Evolutionary conservation across 371 early-diverging fungal species (phyloP).

Genomic region (Quaeritorhiza haematococci): DNA sequence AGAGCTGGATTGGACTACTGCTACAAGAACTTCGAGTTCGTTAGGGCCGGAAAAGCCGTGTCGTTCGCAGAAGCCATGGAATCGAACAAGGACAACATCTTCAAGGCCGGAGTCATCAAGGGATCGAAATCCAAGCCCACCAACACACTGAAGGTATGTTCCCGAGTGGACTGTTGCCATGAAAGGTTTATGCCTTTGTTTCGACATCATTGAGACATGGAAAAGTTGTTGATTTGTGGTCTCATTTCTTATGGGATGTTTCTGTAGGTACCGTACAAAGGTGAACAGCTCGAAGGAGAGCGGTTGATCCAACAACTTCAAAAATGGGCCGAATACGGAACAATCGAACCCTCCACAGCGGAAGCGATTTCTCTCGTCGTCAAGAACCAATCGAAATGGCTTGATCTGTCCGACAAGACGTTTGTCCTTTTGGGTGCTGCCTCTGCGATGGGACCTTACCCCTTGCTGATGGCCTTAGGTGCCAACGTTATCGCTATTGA

Average conservation of each 20-base stretch:
- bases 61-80: conserved; percentile 6
- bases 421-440: conserved; percentile 10
- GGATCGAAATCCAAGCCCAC: conserved; percentile 1
- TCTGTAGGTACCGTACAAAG: conserved; percentile 7
- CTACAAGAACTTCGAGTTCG: conserved; percentile 9
- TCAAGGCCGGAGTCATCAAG: conserved; percentile 6
- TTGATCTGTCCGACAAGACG: conserved; percentile 3
- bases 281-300: background rate
- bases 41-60: background rate
- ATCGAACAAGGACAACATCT: background rate
- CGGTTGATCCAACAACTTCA: background rate
- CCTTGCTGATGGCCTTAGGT: conserved; percentile 2
- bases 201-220: no score
- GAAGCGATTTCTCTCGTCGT: conserved; percentile 1
- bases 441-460: conserved; percentile 7
- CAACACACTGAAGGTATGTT: background rate
- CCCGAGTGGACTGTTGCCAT: background rate
- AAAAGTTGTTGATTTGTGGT: background rate
- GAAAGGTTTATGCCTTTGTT: no score
- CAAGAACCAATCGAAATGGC: conserved; percentile 2
- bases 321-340: conserved; percentile 7
- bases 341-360: conserved; percentile 4
- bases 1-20: conserved; percentile 6
- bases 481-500: conserved; percentile 11
- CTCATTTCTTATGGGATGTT: background rate